phyloP scores from a whole-genome alignment of 2,329 filamentous ascomycete genomes.

The Beauveria sp. region DNA sequence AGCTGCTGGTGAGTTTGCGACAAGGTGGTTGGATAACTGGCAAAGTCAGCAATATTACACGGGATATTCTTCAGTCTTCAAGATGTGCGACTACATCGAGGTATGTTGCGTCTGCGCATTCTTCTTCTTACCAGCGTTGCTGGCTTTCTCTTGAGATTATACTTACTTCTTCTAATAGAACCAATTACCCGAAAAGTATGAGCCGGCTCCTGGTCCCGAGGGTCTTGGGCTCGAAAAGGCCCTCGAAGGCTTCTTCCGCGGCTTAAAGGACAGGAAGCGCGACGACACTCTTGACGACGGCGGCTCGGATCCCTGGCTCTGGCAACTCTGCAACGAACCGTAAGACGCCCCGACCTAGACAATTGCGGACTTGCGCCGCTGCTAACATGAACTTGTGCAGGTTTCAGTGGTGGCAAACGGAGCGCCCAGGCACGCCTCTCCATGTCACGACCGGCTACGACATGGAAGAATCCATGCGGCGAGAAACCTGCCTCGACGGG shows the following conservation, averaged over 20 bases:
- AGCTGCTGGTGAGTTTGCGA: constrained; percentile 33
- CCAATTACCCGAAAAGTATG: not conserved
- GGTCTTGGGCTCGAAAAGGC: not conserved
- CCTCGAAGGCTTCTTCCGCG: not conserved
- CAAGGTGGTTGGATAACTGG: constrained; percentile 22
- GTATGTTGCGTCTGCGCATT: constrained; percentile 9
- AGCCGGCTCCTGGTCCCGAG: not conserved
- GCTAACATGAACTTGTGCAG: not conserved
- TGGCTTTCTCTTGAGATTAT: not conserved
- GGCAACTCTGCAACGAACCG: constrained; percentile 6
- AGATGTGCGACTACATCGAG: constrained; percentile 28
- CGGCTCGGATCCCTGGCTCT: not conserved
- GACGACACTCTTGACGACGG: too few relatives aligned
- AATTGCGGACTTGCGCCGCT: too few relatives aligned
- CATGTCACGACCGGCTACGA: not conserved
- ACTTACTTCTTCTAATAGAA: not conserved
- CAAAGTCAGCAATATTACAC: constrained; percentile 27
- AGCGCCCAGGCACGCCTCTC: not conserved
- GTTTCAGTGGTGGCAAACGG: not conserved
- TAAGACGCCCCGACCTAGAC: not conserved
- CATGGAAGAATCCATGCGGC: not conserved
- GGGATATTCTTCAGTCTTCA: constrained; percentile 27
- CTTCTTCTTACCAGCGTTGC: not conserved
- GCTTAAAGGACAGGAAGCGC: not conserved
- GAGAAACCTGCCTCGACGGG: not conserved